Evolutionary conservation across 768 basidiomycete genomes (phyloP), one percentile per base, ranked within the genome.

Genomic region (Agaricus sinodeliciosus): DNA sequence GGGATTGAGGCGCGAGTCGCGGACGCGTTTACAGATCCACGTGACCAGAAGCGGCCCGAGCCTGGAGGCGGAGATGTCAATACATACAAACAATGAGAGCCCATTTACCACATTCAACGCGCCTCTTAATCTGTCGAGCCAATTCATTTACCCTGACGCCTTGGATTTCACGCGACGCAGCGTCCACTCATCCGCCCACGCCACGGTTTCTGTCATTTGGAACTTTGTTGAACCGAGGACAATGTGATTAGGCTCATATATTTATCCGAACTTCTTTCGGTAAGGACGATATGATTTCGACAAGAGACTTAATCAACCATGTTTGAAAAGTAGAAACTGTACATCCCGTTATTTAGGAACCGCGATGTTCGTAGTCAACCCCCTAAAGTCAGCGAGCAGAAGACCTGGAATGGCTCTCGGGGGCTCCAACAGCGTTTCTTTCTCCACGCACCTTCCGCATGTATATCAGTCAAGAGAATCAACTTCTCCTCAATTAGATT

Each of bases 221-320:
- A 19, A 44, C 37, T 31, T 31, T 9, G 7, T 13, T 45, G 44
- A 31, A 22, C 13, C 25, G 19, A 15, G 43, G 37, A 13, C 36
- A 26, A 53, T 37, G 37, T 45, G 37, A 46, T 53, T 15, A 53
- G 51, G 44, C 51, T 46, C 51, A 53, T 46, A 11, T 46, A 28
- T 53, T 53, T 53, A 46, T 46, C 51, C 51, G 35, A 46, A 16
- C 43, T 40, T 36, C 34, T 48, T 37, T 39, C 48, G 26, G 48
- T 22, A 18, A 26, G 35, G 3, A 9, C 8, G 4, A 11, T 22
- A 26, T n/a, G n/a, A n/a, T 7, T 43, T 43, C 42, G 31, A 31
- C 7, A 22, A 22, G n/a, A 22, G 22, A 22, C 22, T 22, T 1
- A 22, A 22, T 3, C 22, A 22, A 22, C 22, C 22, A 22, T 3